phyloP scores from a whole-genome alignment of 169 alveolate genomes.

The Plasmodium relictum region DNA sequence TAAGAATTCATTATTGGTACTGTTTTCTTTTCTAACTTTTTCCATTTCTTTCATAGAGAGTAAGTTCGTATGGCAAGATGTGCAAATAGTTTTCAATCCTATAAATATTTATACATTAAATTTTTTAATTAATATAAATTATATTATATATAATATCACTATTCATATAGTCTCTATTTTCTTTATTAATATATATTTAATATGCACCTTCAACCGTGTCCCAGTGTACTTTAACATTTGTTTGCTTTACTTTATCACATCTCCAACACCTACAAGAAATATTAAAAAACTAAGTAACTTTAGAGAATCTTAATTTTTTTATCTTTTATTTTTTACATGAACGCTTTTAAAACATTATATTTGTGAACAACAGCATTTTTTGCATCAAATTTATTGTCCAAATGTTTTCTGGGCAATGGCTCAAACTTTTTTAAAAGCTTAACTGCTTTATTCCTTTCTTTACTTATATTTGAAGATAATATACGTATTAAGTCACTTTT shows the following conservation, averaged over 20 bases:
- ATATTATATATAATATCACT: neutral
- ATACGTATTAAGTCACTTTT: conserved; percentile 83
- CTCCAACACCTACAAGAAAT: conserved; percentile 83
- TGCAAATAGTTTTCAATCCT: conserved; percentile 70
- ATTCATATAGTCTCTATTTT: neutral
- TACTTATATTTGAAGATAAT: conserved; percentile 79
- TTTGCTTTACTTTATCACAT: conserved; percentile 86
- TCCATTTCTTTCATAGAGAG: conserved; percentile 67
- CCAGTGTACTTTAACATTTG: conserved; percentile 86
- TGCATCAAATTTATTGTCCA: conserved; percentile 83
- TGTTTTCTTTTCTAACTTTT: conserved; percentile 66
- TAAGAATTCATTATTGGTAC: conserved; percentile 55
- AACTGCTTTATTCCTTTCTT: conserved; percentile 85
- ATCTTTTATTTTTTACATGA: conserved; percentile 62
- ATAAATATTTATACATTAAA: neutral
- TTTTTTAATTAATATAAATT: no score
- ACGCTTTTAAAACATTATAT: conserved; percentile 82
- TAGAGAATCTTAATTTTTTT: no score
- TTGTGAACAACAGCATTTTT: conserved; percentile 81
- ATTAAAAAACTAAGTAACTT: conserved; percentile 4
- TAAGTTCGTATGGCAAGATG: conserved; percentile 56
- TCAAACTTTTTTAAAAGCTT: conserved; percentile 84
- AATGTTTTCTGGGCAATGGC: conserved; percentile 86
- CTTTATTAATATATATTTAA: neutral
- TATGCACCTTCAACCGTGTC: conserved; percentile 83